phyloP scores from a whole-genome alignment of 148 eudicot genomes.

The Agrostemma githago region DNA sequence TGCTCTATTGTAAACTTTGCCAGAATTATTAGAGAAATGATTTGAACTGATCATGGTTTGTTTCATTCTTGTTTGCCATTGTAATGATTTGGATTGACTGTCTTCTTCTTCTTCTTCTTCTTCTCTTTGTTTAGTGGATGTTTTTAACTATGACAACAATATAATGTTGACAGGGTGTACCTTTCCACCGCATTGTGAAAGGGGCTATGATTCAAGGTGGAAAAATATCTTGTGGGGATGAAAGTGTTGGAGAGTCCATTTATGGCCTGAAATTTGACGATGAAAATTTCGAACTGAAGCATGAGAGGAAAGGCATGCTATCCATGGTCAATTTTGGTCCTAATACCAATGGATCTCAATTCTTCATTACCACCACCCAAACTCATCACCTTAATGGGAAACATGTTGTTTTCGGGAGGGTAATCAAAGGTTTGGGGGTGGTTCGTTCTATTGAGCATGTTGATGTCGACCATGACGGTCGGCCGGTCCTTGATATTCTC shows the following conservation, averaged over 20 bases:
- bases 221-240: constrained; percentile 49
- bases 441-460: constrained; percentile 64
- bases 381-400: constrained; percentile 70
- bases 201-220: constrained; percentile 72
- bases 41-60: neutral
- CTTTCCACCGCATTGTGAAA: constrained; percentile 52
- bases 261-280: constrained; percentile 71
- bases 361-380: constrained; percentile 61
- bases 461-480: constrained; percentile 28
- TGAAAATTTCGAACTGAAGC: constrained; percentile 73
- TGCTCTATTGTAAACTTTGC: neutral
- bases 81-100: neutral
- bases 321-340: constrained; percentile 84
- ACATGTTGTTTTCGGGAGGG: constrained; percentile 83
- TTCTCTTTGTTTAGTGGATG: neutral
- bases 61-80: neutral
- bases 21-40: neutral
- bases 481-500: constrained; percentile 45
- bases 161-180: constrained; percentile 41
- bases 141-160: neutral
- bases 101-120: neutral
- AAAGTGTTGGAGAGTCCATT: constrained; percentile 68
- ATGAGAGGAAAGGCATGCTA: constrained; percentile 74
- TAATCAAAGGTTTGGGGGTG: constrained; percentile 69
- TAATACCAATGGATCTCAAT: constrained; percentile 75